Conservation (phyloP, 192 early-diverging fungal species). For the Linnemannia zychae region DNA sequence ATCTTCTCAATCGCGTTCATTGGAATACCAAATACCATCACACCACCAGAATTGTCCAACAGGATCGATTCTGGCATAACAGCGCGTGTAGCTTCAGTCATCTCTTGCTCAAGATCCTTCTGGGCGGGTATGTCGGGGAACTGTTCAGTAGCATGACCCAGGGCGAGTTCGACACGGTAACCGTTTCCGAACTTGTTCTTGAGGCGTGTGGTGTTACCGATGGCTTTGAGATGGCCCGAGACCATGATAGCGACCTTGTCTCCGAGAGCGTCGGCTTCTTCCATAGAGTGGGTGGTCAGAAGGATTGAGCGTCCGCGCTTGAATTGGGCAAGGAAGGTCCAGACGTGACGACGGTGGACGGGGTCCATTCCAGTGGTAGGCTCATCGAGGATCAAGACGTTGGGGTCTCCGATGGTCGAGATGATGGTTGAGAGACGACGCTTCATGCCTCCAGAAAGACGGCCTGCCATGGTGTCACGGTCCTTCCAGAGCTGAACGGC, state of each 20-base stretch:
- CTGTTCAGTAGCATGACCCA: slow-evolving; percentile 48
- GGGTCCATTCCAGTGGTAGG: slow-evolving; percentile 81
- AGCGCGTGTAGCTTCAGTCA: slow-evolving; percentile 16
- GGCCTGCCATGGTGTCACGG: slow-evolving; percentile 68
- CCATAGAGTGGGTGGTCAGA: slow-evolving; percentile 82
- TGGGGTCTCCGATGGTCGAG: slow-evolving; percentile 81
- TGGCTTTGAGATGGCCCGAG: slow-evolving; percentile 70
- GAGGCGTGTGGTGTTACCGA: slow-evolving; percentile 72
- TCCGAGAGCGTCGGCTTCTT: slow-evolving; percentile 74
- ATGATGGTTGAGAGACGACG: slow-evolving; percentile 78
- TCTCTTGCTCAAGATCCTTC: slow-evolving; percentile 60
- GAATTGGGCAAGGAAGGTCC: slow-evolving; percentile 83
- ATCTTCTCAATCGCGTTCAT: slow-evolving; percentile 53
- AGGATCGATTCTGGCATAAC: slow-evolving; percentile 65
- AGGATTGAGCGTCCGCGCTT: slow-evolving; percentile 79
- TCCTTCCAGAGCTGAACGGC: slow-evolving; percentile 80
- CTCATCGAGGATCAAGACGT: slow-evolving; percentile 72
- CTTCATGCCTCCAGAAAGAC: slow-evolving; percentile 84
- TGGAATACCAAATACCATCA: slow-evolving; percentile 75
- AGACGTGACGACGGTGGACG: slow-evolving; percentile 84
- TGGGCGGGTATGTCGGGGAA: slow-evolving; percentile 35
- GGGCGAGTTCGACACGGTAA: slow-evolving; percentile 77
- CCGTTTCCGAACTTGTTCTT: slow-evolving; percentile 83
- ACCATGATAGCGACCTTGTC: slow-evolving; percentile 78
- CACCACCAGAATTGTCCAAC: slow-evolving; percentile 78